Conservation (phyloP, 306 rosid species). For the Trifolium dubium region DNA sequence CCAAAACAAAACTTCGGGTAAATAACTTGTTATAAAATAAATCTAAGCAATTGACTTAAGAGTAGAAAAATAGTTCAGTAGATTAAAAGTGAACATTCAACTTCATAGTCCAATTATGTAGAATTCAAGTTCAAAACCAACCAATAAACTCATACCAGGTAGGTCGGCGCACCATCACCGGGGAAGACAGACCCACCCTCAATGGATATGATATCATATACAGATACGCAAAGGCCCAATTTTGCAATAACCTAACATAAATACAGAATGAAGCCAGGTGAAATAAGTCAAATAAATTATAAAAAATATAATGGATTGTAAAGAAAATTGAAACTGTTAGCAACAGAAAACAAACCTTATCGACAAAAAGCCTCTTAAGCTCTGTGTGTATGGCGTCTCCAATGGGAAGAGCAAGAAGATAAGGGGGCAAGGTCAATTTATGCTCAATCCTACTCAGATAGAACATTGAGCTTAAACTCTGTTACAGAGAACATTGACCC, state of each 20-base stretch:
- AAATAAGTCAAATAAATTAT: conserved; percentile 22
- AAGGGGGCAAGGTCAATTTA: conserved; percentile 70
- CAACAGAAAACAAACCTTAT: conserved; percentile 58
- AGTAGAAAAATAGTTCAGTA: neutral
- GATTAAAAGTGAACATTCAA: conserved; percentile 20
- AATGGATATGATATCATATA: conserved; percentile 72
- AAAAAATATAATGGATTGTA: neutral
- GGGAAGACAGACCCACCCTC: conserved; percentile 76
- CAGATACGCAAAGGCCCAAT: conserved; percentile 79
- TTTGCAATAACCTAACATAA: conserved; percentile 70
- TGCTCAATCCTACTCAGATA: conserved; percentile 81
- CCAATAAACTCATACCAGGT: conserved; percentile 52
- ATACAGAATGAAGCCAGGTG: conserved; percentile 31
- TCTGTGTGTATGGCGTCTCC: conserved; percentile 67
- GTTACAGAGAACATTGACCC: neutral
- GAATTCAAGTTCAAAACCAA: conserved; percentile 37
- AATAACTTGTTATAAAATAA: conserved; percentile 3
- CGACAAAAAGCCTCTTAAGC: conserved; percentile 81
- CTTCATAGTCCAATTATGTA: conserved; percentile 11
- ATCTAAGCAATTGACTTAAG: conserved; percentile 27
- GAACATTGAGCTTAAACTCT: conserved; percentile 60
- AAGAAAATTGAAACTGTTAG: conserved; percentile 28
- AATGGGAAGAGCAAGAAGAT: conserved; percentile 61
- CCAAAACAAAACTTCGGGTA: neutral
- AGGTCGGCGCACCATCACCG: conserved; percentile 79